A percentile compares a stretch with the other conserved stretches of the same genome.
These are phyloP conservation scores for Salix caprea DNA, from an alignment of 345 rosid species.

Conservation along the genomic window DNA sequence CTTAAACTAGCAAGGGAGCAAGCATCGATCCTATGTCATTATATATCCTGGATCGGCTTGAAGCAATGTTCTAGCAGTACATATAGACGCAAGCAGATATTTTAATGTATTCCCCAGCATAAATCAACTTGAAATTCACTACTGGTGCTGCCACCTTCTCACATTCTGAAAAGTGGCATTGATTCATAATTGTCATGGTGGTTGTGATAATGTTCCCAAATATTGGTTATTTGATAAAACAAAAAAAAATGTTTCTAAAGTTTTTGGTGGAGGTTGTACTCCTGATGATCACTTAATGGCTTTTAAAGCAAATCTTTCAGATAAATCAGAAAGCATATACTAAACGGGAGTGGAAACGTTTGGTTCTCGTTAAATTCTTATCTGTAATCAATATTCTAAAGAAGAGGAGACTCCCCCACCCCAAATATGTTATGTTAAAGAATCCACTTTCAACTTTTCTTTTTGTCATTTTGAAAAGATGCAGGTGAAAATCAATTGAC, in stretches of 20 bases:
- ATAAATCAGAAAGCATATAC: background rate
- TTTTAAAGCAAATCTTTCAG: background rate
- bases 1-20: background rate
- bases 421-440: background rate
- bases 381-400: background rate
- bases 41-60: background rate
- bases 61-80: background rate
- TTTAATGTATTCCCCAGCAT: background rate
- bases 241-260: background rate
- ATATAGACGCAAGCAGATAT: background rate
- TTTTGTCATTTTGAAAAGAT: background rate
- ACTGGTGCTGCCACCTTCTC: background rate
- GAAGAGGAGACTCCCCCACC: background rate
- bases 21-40: background rate
- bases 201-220: background rate
- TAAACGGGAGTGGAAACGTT: conserved; percentile 4
- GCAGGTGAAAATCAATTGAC: background rate
- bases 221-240: background rate
- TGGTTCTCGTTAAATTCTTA: background rate
- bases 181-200: background rate
- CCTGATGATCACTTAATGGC: background rate
- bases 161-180: background rate
- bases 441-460: background rate
- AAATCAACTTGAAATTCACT: background rate
- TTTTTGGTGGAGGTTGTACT: background rate